Base-by-base conservation (phyloP, 164 flowering plant genomes). In the Cinnamomum chago region DNA sequence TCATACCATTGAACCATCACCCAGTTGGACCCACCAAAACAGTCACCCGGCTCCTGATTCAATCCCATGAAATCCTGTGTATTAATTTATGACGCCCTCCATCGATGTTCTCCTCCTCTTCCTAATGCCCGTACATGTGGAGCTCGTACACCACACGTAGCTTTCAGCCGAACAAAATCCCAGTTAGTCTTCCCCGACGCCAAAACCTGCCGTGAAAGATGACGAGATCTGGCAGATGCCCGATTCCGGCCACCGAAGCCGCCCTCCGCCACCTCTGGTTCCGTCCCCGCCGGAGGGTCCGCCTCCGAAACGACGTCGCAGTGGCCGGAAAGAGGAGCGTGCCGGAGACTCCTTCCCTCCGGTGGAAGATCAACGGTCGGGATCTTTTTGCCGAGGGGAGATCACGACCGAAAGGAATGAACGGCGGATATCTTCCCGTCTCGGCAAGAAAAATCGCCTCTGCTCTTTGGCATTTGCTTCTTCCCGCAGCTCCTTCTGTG, bases 361-460 rank as follows among this genome's bases (percentile, higher is more conserved):
- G 82, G 58, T 92, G 98, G 98, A 91, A 91, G 88, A 81, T 83
- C 65, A 85, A 88, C 6, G 92, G 85, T 50, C 74, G 68, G 52
- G 82, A 75, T 58, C 62, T 62, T 0, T 35, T 75, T 30, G 72
- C 51, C 23, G 60, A 79, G 2, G 79, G 77, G 81, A 85, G 73
- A 66, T 10, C 64, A 67, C 67, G 83, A 7, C 78, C 78, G 78
- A 83, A 75, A 64, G 78, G 24, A 58, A 84, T 76, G 76, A 74
- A 62, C 23, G 76, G 50, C 6, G 76, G 70, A 12, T 79, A 79
- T 17, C 70, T 22, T 30, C 25, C 74, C 15, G 86, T 89, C 17
- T 95, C 99, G 47, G 88, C 91, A 23, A 88, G 99, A 86, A 92
- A 83, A 88, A 89, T 95, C 5, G 98, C 86, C 2, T 90, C 97